Evolutionary conservation across 345 rosid genomes (phyloP), one percentile per base, ranked within the genome.

Genomic region (Durio zibethinus): DNA sequence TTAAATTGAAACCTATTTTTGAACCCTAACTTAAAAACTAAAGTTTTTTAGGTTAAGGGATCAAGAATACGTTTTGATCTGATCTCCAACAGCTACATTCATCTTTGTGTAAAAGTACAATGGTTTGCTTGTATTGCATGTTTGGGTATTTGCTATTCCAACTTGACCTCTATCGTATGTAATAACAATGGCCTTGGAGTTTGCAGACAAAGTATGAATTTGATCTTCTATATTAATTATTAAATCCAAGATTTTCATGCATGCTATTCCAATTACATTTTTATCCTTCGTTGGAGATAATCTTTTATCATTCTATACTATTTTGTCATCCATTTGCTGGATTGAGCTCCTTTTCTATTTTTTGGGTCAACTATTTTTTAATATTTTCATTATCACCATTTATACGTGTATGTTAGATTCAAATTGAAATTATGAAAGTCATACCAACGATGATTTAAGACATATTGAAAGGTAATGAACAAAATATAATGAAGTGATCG

Each of bases 1-100:
- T 60, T 27, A 12, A 18, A 31, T 10, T 29, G 20, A 50, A 70
- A 48, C 74, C 25, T 70, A 70, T 48, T 70, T 70, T 70, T 70
- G 74, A 70, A 48, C 16, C 74, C 74, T 70, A 70, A 70, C 74
- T 70, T 48, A 70, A 18, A 29, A 70, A 48, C 9, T 18, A 31
- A 50, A 25, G n/a, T 0, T 68, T 68, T 68, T 68, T 45, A 43
- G 73, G 73, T 68, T 68, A 68, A 69, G 74, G 74, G 60, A 70
- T 70, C n/a, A n/a, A 70, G 60, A 50, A 48, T 70, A 48, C 18
- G 42, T 70, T 70, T 70, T 29, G 60, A 60, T 60, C 64, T 60
- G 9, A n/a, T n/a, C 64, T 60, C 64, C 11, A 11, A 12, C 64
- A 60, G 20, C 16, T 27, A 27, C 18, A 60, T 25, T 11, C 7